Percentiles rank a stretch among this genome's conserved stretches.
Evolutionary conservation across 352 stramenopile species (phyloP).

Genomic region (Globisporangium barbulae): DNA sequence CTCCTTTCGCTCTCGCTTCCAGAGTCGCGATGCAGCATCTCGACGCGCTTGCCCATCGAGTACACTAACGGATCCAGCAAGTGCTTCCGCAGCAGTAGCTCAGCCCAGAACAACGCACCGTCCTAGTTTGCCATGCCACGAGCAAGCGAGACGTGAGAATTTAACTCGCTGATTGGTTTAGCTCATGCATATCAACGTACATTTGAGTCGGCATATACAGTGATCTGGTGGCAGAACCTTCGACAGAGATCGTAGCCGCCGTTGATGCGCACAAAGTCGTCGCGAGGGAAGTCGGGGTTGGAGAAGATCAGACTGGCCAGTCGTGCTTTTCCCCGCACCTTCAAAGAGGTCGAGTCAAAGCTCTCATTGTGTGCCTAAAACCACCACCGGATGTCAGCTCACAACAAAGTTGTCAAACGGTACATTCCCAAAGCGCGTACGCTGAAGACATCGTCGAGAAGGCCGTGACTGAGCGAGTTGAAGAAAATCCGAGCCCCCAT

Average conservation of each 20-base stretch:
- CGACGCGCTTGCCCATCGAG: conserved; percentile 46
- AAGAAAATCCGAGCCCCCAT: conserved; percentile 44
- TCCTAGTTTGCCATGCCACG: conserved; percentile 23
- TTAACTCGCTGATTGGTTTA: not conserved
- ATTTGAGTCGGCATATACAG: conserved; percentile 65
- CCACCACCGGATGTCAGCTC: not conserved
- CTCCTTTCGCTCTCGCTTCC: not conserved
- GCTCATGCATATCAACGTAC: conserved; percentile 4
- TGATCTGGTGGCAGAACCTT: conserved; percentile 62
- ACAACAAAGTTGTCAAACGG: not conserved
- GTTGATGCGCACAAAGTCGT: conserved; percentile 56
- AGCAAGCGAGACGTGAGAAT: not conserved
- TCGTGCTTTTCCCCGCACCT: not conserved
- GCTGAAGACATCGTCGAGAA: conserved; percentile 27
- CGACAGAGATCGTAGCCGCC: conserved; percentile 53
- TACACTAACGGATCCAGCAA: conserved; percentile 42
- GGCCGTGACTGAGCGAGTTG: conserved; percentile 12
- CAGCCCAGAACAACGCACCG: conserved; percentile 69
- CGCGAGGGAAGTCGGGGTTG: conserved; percentile 76
- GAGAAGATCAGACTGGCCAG: conserved; percentile 67
- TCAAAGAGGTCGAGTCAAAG: not conserved
- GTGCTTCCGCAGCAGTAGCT: conserved; percentile 44
- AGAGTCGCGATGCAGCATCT: conserved; percentile 44
- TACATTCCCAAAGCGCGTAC: conserved; percentile 9
- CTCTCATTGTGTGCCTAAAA: not conserved